These are phyloP conservation scores for Arthroderma sp. DNA, from an alignment of 2,329 filamentous ascomycete species.

Conservation along the genomic window DNA sequence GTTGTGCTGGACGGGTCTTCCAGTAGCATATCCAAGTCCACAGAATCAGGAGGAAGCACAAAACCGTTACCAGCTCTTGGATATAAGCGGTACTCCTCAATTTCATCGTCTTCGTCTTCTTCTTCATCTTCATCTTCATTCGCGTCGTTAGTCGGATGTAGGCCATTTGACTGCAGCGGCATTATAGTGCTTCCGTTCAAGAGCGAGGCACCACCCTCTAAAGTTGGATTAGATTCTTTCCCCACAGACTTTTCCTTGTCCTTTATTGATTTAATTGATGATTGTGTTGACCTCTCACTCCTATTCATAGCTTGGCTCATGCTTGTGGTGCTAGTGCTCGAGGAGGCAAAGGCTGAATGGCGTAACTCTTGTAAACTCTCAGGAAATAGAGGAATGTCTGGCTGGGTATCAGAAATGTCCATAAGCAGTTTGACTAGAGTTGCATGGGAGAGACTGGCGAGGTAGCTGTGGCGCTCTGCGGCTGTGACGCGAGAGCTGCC, in stretches of 20 bases:
- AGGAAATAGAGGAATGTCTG: conserved; percentile 54
- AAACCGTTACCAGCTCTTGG: conserved; percentile 51
- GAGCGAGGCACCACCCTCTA: not conserved
- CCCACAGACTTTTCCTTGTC: not conserved
- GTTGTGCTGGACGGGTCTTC: conserved; percentile 45
- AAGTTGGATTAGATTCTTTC: not conserved
- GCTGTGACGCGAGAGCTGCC: conserved; percentile 18
- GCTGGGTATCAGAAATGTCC: conserved; percentile 46
- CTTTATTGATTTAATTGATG: not conserved
- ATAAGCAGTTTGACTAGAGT: conserved; percentile 54
- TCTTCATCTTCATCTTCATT: conserved; percentile 8
- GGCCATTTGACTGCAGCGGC: not conserved
- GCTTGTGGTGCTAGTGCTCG: not conserved
- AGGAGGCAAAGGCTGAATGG: conserved; percentile 4
- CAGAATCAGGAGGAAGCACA: conserved; percentile 41
- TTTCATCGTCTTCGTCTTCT: conserved; percentile 31
- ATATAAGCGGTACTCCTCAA: conserved; percentile 47
- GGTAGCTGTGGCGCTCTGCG: conserved; percentile 47
- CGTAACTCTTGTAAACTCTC: conserved; percentile 17
- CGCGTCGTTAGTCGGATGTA: not conserved
- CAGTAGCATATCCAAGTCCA: conserved; percentile 49
- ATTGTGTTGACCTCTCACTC: not conserved
- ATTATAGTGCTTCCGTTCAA: not conserved
- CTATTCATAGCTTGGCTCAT: too few species aligned
- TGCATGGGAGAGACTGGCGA: conserved; percentile 46